Conservation (phyloP, 805 yeast species). For the Saccharomycopsis guyanensis region DNA sequence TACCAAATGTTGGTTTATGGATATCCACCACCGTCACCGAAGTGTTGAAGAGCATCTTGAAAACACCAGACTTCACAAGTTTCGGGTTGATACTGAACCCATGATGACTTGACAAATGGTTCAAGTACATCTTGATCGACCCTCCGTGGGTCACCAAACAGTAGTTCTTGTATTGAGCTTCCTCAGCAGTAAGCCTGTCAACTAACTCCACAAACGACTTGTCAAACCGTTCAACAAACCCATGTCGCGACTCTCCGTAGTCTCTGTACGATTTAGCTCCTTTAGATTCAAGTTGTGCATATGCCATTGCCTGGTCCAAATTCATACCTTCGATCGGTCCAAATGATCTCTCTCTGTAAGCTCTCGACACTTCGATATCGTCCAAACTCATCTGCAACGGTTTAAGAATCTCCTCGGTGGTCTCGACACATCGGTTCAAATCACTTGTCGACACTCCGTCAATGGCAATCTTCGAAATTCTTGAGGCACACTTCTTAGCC, state of each 20-base stretch:
- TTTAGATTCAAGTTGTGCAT: constrained; percentile 26
- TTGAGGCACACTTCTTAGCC: constrained; percentile 45
- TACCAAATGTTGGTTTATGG: constrained; percentile 36
- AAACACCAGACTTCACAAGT: constrained; percentile 28
- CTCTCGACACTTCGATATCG: constrained; percentile 30
- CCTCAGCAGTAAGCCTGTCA: constrained; percentile 29
- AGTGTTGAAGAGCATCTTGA: constrained; percentile 56
- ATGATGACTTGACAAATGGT: constrained; percentile 37
- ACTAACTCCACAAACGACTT: constrained; percentile 38
- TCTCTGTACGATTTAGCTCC: constrained; percentile 37
- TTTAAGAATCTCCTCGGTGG: constrained; percentile 38
- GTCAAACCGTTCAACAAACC: constrained; percentile 42
- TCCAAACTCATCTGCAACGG: constrained; percentile 18
- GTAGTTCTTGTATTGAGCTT: constrained; percentile 35
- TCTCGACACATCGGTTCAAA: constrained; percentile 50
- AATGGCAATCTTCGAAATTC: constrained; percentile 28
- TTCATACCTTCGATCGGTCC: constrained; percentile 75
- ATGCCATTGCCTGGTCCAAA: constrained; percentile 50
- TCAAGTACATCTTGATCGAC: constrained; percentile 54
- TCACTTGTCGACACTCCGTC: constrained; percentile 36
- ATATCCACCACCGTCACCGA: constrained; percentile 60
- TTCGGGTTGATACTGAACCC: constrained; percentile 28
- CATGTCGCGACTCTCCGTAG: constrained; percentile 52
- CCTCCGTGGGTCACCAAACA: constrained; percentile 77
- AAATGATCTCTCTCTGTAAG: constrained; percentile 68